These are phyloP conservation scores for Corinectria fuckeliana DNA, from an alignment of 2,329 filamentous ascomycete genomes.

Conservation along the genomic window DNA sequence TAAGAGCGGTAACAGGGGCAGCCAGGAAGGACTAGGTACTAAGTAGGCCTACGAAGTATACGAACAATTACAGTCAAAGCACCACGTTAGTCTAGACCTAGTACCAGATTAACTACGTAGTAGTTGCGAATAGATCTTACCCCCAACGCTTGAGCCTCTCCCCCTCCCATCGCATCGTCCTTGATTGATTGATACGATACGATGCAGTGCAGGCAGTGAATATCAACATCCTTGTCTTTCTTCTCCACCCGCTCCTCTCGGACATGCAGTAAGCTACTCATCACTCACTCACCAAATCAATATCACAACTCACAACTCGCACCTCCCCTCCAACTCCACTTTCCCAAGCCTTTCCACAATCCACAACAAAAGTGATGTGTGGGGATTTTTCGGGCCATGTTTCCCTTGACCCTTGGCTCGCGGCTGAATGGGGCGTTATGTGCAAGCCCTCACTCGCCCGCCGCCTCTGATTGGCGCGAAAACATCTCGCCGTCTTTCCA, in stretches of 20 bases:
- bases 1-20: no score
- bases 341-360: neutral
- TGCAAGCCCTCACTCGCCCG: neutral
- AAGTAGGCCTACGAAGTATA: no score
- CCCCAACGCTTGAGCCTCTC: no score
- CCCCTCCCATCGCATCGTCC: no score
- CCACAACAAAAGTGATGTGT: conserved; percentile 4
- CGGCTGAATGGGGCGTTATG: conserved; percentile 7
- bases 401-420: neutral
- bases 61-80: no score
- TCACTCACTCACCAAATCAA: neutral
- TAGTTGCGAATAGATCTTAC: no score
- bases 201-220: neutral
- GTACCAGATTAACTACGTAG: no score
- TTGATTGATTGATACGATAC: neutral
- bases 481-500: neutral
- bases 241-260: conserved; percentile 12
- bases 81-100: no score
- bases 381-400: conserved; percentile 1
- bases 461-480: conserved; percentile 8
- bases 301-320: neutral
- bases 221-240: neutral
- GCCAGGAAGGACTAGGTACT: no score
- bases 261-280: no score
- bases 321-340: neutral